Base-by-base conservation (phyloP, 1,284 basidiomycete species). In the Abortiporus biennis region DNA sequence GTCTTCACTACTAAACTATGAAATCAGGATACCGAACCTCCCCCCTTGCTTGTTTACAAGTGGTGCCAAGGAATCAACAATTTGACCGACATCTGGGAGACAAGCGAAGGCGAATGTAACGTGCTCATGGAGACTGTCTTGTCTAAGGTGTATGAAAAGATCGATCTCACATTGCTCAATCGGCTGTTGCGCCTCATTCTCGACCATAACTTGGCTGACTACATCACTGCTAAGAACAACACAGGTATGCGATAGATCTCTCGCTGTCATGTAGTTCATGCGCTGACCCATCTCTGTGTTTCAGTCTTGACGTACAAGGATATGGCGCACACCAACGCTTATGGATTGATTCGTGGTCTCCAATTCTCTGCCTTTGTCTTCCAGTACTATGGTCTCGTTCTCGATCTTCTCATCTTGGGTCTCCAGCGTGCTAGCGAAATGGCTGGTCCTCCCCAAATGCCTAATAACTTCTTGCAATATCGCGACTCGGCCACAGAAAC, bases 171-270 rank as follows among this genome's bases (percentile, higher is more conserved):
- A 0, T 70, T 97, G 24, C 77, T 98, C 50, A 95, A 96, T 64
- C 87, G 92, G 56, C 76, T 98, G 3, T 72, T 97, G 29, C 88
- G 93, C 43, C 80, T 97, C 33, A 95, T 98, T 55, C 74, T 97
- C 52, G 93, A 98, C 58, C 94, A 97, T 71, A 98, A 98, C 62
- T 63, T 98, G 69, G 94, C 94, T 16, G 93, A 97, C 59, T 98
- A 97, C 64, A 96, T 96, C 61, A 98, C 93, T 2, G 88, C 92
- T 17, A 96, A 97, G 78, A 96, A 96, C 71, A 98, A 97, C 63
- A 91, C 89, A 0, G 85, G 89, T 3, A 62, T 95, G 52, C 94
- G 92, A 1, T 95, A 94, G 72, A 95, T 94, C 69, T 84, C 83
- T 72, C 67, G 71, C 65, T 15, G 12, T 37, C 22, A 19, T 38